Base-by-base conservation (phyloP, 1,139 yeast species). In the Pichia sp. region DNA sequence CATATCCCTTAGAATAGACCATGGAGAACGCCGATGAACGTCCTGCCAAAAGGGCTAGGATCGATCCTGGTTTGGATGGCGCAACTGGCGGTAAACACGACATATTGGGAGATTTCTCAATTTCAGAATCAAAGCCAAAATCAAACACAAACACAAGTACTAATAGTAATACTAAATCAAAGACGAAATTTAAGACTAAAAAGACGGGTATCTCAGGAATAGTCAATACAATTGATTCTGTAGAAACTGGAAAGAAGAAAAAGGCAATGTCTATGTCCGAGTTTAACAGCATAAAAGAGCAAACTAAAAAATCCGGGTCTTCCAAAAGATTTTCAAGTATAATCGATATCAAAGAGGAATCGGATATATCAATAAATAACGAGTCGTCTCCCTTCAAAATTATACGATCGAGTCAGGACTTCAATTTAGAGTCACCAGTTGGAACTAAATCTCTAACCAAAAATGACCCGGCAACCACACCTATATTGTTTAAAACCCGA, bases 331-430 rank as follows among this genome's bases (percentile, higher is more conserved):
- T 41, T 9, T 14, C 40, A 8, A 25, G 35, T 23, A 20, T 35
- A 3, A 39, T 38, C 3, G 46, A 38, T 24, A 9, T 33, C 4
- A 33, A 22, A 3, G 35, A 34, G 21, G 50, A 45, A 18, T 41
- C 49, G 5, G 46, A 46, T 26, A 30, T 26, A 2, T 41, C 45
- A 5, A 32, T 30, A 15, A 29, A 36, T 16, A 24, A n/a, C 6
- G 37, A 30, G 1, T 41, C 47, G 2, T 43, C 47, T 1, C 47
- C 47, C 4, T 45, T 45, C 24, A 45, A 37, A 31, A 30, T 45
- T 1, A 31, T 42, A 11, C 25, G 42, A 13, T 45, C 48, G 3
- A 45, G 48, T 31, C 48, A 45, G 26, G 48, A 45, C 4, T 45
- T 45, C 14, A 42, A 35, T 26, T 18, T 45, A 5, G 46, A 45